Conservation (phyloP, 2,329 filamentous ascomycete genomes). For the Pseudogymnoascus sp. region DNA sequence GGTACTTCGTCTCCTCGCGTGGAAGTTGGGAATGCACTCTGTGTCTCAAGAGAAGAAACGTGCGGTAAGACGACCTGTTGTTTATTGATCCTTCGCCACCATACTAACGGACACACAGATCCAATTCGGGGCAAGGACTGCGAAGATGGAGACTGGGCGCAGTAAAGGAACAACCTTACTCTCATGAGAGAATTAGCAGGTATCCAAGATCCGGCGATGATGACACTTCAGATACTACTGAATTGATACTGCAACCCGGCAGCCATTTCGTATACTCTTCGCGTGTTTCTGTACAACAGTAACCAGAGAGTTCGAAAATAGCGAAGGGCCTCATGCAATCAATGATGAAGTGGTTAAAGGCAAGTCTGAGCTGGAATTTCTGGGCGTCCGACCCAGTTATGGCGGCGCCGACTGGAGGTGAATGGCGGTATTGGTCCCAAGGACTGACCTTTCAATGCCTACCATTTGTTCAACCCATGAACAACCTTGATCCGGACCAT, state of each 20-base stretch:
- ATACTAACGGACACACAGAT: constrained; percentile 42
- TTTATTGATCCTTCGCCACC: neutral
- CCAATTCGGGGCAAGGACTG: constrained; percentile 74
- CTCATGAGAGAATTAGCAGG: constrained; percentile 28
- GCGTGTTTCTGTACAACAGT: constrained; percentile 42
- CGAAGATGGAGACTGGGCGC: constrained; percentile 68
- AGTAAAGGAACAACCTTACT: constrained; percentile 61
- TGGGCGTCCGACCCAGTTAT: neutral
- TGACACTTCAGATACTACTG: constrained; percentile 70
- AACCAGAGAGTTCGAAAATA: constrained; percentile 22
- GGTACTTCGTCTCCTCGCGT: constrained; percentile 67
- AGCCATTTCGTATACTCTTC: constrained; percentile 19
- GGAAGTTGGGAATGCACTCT: constrained; percentile 58
- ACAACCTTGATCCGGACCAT: neutral
- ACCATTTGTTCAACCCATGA: neutral
- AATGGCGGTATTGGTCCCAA: neutral
- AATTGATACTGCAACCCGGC: constrained; percentile 36
- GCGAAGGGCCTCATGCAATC: constrained; percentile 12
- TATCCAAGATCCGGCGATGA: constrained; percentile 42
- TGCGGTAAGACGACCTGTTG: constrained; percentile 50
- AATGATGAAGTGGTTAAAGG: constrained; percentile 42
- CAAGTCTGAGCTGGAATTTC: constrained; percentile 51
- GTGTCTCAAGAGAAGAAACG: constrained; percentile 87
- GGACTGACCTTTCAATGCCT: neutral
- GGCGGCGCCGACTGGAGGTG: neutral